Evolutionary conservation across 306 rosid species (phyloP).

Genomic region (Geum urbanum): DNA sequence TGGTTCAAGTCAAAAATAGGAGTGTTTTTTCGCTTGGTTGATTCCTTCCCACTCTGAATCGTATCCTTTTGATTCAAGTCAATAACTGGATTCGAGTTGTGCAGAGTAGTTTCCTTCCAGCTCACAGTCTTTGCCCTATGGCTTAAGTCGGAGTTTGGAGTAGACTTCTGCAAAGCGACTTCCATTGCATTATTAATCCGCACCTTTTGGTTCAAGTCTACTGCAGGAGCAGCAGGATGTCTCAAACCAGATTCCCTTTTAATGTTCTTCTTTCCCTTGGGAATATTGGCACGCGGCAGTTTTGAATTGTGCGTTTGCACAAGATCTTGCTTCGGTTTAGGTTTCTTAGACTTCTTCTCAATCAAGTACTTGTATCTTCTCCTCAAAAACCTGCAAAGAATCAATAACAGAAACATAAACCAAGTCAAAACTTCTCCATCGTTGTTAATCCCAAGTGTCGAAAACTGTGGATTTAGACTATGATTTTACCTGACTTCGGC

Average conservation of each 20-base stretch:
- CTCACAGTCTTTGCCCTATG: slow-evolving; percentile 44
- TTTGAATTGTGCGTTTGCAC: slow-evolving; percentile 36
- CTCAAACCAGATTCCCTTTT: slow-evolving; percentile 46
- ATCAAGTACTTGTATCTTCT: slow-evolving; percentile 54
- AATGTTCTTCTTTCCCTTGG: slow-evolving; percentile 46
- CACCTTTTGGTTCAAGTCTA: slow-evolving; percentile 52
- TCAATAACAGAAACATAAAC: background rate
- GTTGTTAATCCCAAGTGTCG: background rate
- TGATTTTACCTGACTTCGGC: slow-evolving; percentile 74
- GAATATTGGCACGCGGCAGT: slow-evolving; percentile 26
- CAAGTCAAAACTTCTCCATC: slow-evolving; percentile 10
- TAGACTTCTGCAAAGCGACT: slow-evolving; percentile 30
- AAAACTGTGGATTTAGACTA: background rate
- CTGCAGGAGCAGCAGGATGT: slow-evolving; percentile 4
- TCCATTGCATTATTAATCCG: slow-evolving; percentile 37
- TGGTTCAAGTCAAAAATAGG: slow-evolving; percentile 90
- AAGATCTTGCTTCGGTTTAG: slow-evolving; percentile 37
- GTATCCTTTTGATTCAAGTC: slow-evolving; percentile 63
- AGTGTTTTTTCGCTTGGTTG: slow-evolving; percentile 35
- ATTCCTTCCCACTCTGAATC: slow-evolving; percentile 54
- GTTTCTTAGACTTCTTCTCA: slow-evolving; percentile 38
- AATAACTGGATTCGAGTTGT: slow-evolving; percentile 30
- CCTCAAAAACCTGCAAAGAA: slow-evolving; percentile 64
- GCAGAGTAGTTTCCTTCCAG: slow-evolving; percentile 46
- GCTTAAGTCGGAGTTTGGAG: slow-evolving; percentile 56